Conservation (phyloP, 768 basidiomycete species). For the Antrodiella citrinella region DNA sequence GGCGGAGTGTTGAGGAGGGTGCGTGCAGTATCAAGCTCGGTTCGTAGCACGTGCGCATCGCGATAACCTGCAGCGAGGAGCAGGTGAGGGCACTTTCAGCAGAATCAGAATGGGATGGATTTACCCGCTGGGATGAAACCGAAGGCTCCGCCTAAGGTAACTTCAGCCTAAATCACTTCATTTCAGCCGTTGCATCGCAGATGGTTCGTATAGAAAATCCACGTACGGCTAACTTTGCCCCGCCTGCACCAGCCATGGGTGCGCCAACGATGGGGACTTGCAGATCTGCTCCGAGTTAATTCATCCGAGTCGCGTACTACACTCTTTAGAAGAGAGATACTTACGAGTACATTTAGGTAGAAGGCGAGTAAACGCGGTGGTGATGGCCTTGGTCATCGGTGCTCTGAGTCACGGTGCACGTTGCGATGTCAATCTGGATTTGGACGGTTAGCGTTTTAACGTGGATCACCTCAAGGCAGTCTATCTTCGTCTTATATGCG, state of each 20-base stretch:
- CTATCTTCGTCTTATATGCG: too few species aligned
- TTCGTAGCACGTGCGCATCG: conserved; percentile 33
- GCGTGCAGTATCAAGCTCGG: conserved; percentile 50
- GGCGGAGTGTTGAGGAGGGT: conserved; percentile 24
- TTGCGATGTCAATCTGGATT: too few species aligned
- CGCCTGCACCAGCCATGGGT: conserved; percentile 67
- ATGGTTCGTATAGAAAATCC: too few species aligned
- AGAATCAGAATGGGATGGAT: conserved; percentile 1
- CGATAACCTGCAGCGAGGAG: conserved; percentile 53
- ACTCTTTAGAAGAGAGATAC: too few species aligned
- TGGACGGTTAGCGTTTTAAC: too few species aligned
- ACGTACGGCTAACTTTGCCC: conserved; percentile 33
- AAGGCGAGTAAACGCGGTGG: neutral
- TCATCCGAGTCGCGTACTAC: too few species aligned
- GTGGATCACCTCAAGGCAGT: too few species aligned
- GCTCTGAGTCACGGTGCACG: too few species aligned
- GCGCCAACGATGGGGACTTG: conserved; percentile 53
- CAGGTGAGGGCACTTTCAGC: conserved; percentile 5
- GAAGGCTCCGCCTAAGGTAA: conserved; percentile 63
- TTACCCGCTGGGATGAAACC: conserved; percentile 66
- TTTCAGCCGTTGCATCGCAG: too few species aligned
- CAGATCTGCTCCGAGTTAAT: neutral
- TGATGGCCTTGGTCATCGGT: neutral
- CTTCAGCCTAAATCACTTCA: conserved; percentile 31
- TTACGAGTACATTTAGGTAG: neutral